A percentile compares a stretch with the other conserved stretches of the same genome.
Evolutionary conservation across 2,329 filamentous ascomycete species (phyloP).

Genomic region (Epichloe festucae): DNA sequence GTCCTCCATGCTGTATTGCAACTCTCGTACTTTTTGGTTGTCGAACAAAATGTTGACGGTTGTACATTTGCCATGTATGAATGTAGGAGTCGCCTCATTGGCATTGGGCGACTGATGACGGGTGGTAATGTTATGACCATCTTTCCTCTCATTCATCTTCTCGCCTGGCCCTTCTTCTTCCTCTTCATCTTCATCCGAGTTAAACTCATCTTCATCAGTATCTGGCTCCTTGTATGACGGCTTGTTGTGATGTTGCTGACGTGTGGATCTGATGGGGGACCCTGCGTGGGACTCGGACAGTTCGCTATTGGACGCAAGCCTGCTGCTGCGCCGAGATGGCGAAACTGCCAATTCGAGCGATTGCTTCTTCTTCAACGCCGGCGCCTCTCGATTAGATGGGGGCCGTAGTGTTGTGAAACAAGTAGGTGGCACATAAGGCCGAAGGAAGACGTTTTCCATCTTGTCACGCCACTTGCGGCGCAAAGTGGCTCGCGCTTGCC

Average conservation of each 20-base stretch:
- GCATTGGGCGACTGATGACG: not conserved
- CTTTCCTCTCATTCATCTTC: slow-evolving; percentile 5
- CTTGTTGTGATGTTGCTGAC: slow-evolving; percentile 9
- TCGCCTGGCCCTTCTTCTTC: slow-evolving; percentile 5
- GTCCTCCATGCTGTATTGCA: slow-evolving; percentile 57
- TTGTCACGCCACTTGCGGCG: slow-evolving; percentile 64
- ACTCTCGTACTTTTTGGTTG: slow-evolving; percentile 59
- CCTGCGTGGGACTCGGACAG: slow-evolving; percentile 11
- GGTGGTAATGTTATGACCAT: slow-evolving; percentile 1
- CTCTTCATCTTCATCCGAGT: slow-evolving; percentile 11
- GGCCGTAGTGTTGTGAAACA: slow-evolving; percentile 12
- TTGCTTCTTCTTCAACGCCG: slow-evolving; percentile 9
- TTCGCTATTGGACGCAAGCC: slow-evolving; percentile 18
- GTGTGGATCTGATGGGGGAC: slow-evolving; percentile 8
- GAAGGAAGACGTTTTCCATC: slow-evolving; percentile 53
- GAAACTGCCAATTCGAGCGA: slow-evolving; percentile 9
- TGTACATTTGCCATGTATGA: slow-evolving; percentile 56
- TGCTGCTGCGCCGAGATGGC: slow-evolving; percentile 24
- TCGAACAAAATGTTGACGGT: slow-evolving; percentile 61
- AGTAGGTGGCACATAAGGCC: slow-evolving; percentile 29
- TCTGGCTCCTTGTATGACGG: slow-evolving; percentile 32
- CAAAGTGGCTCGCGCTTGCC: slow-evolving; percentile 71
- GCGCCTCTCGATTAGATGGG: slow-evolving; percentile 5
- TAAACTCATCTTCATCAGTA: slow-evolving; percentile 30
- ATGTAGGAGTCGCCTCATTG: slow-evolving; percentile 9